phyloP scores from a whole-genome alignment of 352 stramenopile species.

The Poterioochromonas sp. region DNA sequence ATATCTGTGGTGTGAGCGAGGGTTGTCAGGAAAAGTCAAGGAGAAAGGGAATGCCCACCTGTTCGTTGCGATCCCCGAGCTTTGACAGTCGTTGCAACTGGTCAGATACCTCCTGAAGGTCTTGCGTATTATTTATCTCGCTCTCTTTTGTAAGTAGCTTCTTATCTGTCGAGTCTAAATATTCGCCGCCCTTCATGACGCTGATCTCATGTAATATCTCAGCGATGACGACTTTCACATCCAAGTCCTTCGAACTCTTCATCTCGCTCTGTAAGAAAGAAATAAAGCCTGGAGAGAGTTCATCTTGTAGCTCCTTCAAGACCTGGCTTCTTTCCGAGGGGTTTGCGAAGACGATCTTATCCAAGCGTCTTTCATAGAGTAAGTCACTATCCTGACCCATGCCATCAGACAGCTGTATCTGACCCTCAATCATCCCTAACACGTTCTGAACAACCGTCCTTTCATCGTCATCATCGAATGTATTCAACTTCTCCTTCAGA shows the following conservation, averaged over 20 bases:
- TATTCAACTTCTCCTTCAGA: constrained; percentile 21
- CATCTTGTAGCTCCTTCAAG: neutral
- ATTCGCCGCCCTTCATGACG: neutral
- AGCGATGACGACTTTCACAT: neutral
- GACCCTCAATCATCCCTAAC: neutral
- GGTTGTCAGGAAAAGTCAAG: neutral
- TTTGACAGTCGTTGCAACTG: neutral
- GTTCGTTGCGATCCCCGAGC: constrained; percentile 10
- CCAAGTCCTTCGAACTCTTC: constrained; percentile 16
- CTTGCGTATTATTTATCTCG: neutral
- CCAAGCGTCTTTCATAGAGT: constrained; percentile 3
- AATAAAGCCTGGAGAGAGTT: constrained; percentile 13
- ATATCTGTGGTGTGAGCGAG: constrained; percentile 22
- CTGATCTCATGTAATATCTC: neutral
- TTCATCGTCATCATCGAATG: constrained; percentile 13
- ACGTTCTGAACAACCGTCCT: neutral
- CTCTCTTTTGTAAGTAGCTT: neutral
- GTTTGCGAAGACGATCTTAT: neutral
- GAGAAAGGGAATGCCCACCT: constrained; percentile 17
- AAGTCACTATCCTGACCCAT: constrained; percentile 3
- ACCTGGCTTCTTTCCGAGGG: neutral
- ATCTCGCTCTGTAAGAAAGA: constrained; percentile 5
- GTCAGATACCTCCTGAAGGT: neutral
- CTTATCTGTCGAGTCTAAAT: neutral
- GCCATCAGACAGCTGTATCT: neutral